Evolutionary conservation across 2,329 filamentous ascomycete genomes (phyloP), one percentile per base, ranked within the genome.

Genomic region (Pseudogymnoascus sp.): DNA sequence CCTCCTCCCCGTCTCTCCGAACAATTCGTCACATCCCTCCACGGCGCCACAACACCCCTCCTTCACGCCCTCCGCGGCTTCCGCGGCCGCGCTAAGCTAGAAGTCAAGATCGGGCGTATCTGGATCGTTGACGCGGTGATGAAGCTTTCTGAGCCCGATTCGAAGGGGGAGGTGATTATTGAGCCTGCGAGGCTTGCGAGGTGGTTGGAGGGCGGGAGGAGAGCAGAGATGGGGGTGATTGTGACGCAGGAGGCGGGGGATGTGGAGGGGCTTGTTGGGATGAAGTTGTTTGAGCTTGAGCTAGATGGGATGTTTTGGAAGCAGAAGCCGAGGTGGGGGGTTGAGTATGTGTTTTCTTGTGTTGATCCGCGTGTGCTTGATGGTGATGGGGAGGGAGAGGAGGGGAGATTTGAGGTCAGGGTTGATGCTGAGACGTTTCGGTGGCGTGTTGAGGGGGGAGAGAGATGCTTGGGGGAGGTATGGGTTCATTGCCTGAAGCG

Each of bases 391-490:
- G 44, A 2, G 5, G 44, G 8, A 9, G 27, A 31, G 8, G 27
- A 51, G 35, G 4, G 9, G 4, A 38, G 44, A 0, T 71, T 72
- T 41, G 63, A 61, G 10, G 64, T 74, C 15, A 67, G 70, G 31
- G 68, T 73, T 27, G 64, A 73, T 63, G 69, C 62, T 1, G 71
- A 72, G 59, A 71, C 59, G 2, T 70, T 71, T 42, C 58, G 64
- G 1, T 51, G 62, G 33, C 27, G 25, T 10, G 61, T 70, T 15
- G 66, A 66, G 44, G 62, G 59, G 8, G 42, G 36, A 12, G 63
- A 48, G 9, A 31, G 44, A 9, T 55, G 64, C 0, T 63, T 70
- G 17, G 71, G 69, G 2, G 55, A 39, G 9, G 63, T 72, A 5
- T 67, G 68, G 61, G 60, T 71, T 5, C 71, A 74, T 63, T 70